A percentile compares a stretch with the other conserved stretches of the same genome.
Evolutionary conservation across 805 yeast genomes (phyloP).

Genomic region (Nakazawaea ishiwadae): DNA sequence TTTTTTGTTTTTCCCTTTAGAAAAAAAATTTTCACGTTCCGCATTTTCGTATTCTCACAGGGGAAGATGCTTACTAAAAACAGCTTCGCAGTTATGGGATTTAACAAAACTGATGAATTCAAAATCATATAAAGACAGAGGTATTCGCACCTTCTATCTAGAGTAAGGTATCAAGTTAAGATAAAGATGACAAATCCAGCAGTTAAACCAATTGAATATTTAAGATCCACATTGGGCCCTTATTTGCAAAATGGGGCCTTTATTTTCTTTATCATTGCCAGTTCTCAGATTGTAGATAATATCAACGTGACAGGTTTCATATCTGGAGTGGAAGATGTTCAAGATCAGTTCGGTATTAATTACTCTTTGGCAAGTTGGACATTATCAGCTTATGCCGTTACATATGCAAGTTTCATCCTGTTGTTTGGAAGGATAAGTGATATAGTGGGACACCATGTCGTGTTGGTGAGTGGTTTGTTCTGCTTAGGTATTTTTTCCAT

Average conservation of each 20-base stretch:
- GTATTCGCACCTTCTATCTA: neutral
- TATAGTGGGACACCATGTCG: slow-evolving; percentile 32
- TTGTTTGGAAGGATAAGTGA: slow-evolving; percentile 38
- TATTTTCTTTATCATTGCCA: neutral
- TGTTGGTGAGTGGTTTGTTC: slow-evolving; percentile 23
- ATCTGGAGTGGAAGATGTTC: slow-evolving; percentile 7
- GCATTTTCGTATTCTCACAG: neutral
- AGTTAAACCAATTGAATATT: neutral
- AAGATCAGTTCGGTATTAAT: slow-evolving; percentile 2
- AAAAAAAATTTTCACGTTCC: neutral
- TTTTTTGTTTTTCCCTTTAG: too few species aligned
- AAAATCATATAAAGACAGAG: neutral
- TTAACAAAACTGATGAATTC: neutral
- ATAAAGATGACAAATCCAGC: neutral
- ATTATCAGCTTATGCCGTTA: slow-evolving; percentile 37
- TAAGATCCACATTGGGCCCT: neutral
- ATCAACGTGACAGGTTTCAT: slow-evolving; percentile 15
- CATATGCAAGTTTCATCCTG: slow-evolving; percentile 40
- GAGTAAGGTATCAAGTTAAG: neutral
- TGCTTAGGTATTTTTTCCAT: slow-evolving; percentile 22
- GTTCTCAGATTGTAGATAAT: slow-evolving; percentile 2
- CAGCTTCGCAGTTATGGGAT: neutral
- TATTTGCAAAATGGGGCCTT: neutral
- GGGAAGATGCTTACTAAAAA: neutral
- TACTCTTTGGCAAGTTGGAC: slow-evolving; percentile 30